A percentile compares a stretch with the other conserved stretches of the same genome.
Conservation (phyloP, 495 filamentous ascomycete species). For the Lophiostoma macrostomum region DNA sequence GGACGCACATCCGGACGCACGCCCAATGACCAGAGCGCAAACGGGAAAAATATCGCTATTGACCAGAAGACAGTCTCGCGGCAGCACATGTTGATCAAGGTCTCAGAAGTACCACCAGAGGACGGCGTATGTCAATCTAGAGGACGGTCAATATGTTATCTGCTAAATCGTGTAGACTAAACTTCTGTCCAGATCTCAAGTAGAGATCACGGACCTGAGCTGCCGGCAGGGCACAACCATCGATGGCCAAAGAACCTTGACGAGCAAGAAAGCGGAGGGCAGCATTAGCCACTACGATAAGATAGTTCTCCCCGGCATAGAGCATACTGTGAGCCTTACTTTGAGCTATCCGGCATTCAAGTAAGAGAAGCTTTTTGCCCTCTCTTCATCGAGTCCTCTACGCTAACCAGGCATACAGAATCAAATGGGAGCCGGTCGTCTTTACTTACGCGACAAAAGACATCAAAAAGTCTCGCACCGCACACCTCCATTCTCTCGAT, state of each 20-base stretch:
- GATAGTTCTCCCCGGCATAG: constrained; percentile 50
- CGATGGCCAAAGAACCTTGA: constrained; percentile 52
- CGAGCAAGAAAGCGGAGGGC: constrained; percentile 1
- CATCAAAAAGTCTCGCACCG: constrained; percentile 45
- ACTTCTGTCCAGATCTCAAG: constrained; percentile 64
- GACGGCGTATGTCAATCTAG: constrained; percentile 58
- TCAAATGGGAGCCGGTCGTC: constrained; percentile 77
- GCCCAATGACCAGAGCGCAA: constrained; percentile 17
- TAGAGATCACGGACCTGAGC: constrained; percentile 46
- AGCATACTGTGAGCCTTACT: constrained; percentile 67
- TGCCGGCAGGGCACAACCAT: constrained; percentile 79
- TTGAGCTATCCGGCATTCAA: constrained; percentile 55
- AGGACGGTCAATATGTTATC: neutral
- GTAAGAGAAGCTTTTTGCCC: constrained; percentile 34
- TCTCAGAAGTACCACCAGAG: constrained; percentile 61
- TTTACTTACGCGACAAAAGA: constrained; percentile 81
- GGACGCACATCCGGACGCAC: constrained; percentile 37
- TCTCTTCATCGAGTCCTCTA: neutral
- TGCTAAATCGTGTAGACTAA: constrained; percentile 46
- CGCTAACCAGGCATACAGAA: constrained; percentile 44
- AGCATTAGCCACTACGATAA: constrained; percentile 56
- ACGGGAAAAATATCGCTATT: constrained; percentile 55
- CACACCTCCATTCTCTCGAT: constrained; percentile 56
- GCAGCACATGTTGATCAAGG: constrained; percentile 76
- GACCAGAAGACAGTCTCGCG: constrained; percentile 77